These are phyloP conservation scores for Glycine tomentella DNA, from an alignment of 306 rosid genomes.

Conservation along the genomic window DNA sequence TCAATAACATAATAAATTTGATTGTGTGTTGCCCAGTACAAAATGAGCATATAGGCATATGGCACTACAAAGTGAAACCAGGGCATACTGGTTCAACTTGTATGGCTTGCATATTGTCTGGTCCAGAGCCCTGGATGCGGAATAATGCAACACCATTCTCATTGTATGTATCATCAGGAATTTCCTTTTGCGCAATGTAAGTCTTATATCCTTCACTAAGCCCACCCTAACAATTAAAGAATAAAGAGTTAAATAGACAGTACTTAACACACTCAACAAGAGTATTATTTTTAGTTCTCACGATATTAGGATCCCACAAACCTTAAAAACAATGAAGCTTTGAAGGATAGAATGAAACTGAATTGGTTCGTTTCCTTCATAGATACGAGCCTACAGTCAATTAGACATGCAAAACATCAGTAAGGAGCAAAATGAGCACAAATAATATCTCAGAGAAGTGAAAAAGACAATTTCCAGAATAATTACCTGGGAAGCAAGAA, in stretches of 20 bases:
- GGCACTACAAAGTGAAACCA: conserved; percentile 9
- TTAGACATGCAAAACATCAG: conserved; percentile 44
- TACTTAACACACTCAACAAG: not conserved
- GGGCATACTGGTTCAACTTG: conserved; percentile 82
- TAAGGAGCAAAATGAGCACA: conserved; percentile 31
- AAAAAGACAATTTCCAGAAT: conserved; percentile 11
- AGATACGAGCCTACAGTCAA: conserved; percentile 69
- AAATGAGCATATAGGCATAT: not conserved
- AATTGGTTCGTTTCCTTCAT: conserved; percentile 83
- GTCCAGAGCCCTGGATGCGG: conserved; percentile 93
- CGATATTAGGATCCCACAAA: conserved; percentile 49
- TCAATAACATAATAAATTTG: conserved; percentile 7
- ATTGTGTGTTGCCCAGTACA: conserved; percentile 11
- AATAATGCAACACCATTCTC: conserved; percentile 84
- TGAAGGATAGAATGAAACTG: conserved; percentile 80
- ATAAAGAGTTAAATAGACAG: conserved; percentile 29
- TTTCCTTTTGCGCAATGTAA: conserved; percentile 63
- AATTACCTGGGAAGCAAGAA: conserved; percentile 78
- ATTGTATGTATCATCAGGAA: conserved; percentile 77
- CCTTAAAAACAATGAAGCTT: conserved; percentile 77
- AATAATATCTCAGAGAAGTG: conserved; percentile 18
- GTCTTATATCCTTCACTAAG: conserved; percentile 78
- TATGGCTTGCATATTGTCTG: conserved; percentile 95
- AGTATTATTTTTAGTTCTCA: conserved; percentile 20
- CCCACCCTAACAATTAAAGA: conserved; percentile 69